Base-by-base conservation (phyloP, 176 grass and related monocot species). In the Phoenix roebelenii region DNA sequence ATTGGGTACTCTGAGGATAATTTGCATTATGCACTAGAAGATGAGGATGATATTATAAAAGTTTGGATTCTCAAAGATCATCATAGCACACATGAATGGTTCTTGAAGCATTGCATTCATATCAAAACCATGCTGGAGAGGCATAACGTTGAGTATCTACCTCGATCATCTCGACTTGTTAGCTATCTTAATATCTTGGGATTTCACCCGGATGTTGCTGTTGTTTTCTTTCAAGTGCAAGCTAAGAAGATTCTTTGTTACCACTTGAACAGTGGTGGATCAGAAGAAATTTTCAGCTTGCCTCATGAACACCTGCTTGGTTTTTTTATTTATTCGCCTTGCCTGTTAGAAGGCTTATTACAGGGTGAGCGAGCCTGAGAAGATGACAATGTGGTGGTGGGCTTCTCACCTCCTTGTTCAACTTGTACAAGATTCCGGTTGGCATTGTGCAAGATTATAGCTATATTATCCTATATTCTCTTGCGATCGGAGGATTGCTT, bases 241-340 rank as follows among this genome's bases (percentile, higher is more conserved):
- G 59, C 59, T 55, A 25, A 64, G 52, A 64, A 48, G 60, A n/a
- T 74, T 30, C 52, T 74, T 22, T 65, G 52, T 22, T 64, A 65
- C 23, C 59, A 61, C 50, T 62, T 72, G 23, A 63, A 19, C 16
- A 55, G 5, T 3, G 25, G 25, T 16, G 50, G 64, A 44, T 22
- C 57, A 1, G 49, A 57, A 19, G 71, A 74, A 32, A 25, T 57
- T 25, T 65, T 59, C 52, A 50, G 28, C 32, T 16, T 74, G 20
- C 30, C 55, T 18, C 71, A 51, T 18, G 52, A 74, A 64, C 25
- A 16, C 63, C 48, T 20, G 60, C 50, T 30, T 5, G 49, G 16
- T 51, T 74, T 63, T 63, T 61, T 74, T 2, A 28, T 64, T 74
- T 74, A 57, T 74, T 51, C 64, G 22, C 60, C 71, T 23, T 50